Conservation (phyloP, 148 eudicot species). For the Cornus controversa region DNA sequence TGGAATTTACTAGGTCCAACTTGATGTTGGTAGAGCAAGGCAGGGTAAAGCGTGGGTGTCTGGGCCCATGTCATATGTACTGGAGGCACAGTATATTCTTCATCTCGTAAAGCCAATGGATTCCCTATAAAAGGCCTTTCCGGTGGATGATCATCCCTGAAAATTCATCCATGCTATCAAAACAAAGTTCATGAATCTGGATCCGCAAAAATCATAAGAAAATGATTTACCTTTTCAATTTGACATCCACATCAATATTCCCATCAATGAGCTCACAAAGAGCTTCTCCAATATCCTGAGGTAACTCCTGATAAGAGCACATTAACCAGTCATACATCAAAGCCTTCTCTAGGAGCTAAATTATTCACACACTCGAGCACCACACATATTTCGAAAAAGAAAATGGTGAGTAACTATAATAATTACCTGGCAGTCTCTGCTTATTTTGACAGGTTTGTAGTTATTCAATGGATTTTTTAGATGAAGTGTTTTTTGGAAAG, state of each 20-base stretch:
- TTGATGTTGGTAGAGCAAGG: conserved; percentile 54
- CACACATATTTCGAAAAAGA: conserved; percentile 2
- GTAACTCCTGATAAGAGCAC: conserved; percentile 59
- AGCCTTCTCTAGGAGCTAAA: not conserved
- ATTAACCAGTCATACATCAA: conserved; percentile 15
- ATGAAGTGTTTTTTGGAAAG: conserved; percentile 80
- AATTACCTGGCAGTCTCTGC: conserved; percentile 89
- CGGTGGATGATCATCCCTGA: conserved; percentile 33
- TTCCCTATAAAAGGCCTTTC: conserved; percentile 42
- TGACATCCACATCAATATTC: conserved; percentile 41
- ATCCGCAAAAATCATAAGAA: conserved; percentile 12
- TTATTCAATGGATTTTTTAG: conserved; percentile 86
- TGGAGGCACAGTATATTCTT: conserved; percentile 33
- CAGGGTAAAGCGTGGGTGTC: conserved; percentile 41
- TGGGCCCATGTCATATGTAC: conserved; percentile 38
- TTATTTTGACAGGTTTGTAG: conserved; percentile 84
- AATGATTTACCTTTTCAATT: conserved; percentile 43
- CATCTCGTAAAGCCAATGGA: conserved; percentile 38
- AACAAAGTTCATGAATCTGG: conserved; percentile 6
- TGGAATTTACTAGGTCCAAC: conserved; percentile 47
- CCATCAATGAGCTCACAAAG: conserved; percentile 81
- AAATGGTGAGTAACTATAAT: conserved; percentile 7
- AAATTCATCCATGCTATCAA: conserved; percentile 23
- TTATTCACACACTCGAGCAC: not conserved
- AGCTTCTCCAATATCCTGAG: conserved; percentile 79